Base-by-base conservation (phyloP, 306 rosid species). In the Dalbergia cultrata region DNA sequence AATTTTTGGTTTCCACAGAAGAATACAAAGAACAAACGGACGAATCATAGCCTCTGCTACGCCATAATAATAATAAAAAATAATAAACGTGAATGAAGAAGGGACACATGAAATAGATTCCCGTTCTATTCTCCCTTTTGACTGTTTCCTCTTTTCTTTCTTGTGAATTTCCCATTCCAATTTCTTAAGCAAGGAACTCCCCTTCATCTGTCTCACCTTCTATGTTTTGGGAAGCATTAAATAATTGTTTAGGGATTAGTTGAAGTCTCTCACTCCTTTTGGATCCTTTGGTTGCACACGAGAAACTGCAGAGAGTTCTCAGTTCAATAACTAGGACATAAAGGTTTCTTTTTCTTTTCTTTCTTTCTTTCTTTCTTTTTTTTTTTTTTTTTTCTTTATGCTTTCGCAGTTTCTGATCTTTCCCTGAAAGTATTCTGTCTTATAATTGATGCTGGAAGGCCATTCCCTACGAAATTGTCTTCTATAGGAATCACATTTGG, bases 381-480 rank as follows among this genome's bases (percentile, higher is more conserved):
- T 21, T 21, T 21, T 21, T 26, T 3, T 26, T 37, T 8, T 72
- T 47, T 57, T 50, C 6, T 53, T 56, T 21, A 0, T 2, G 58
- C 72, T 59, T 63, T 68, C 34, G 41, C 82, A 34, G 57, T 74
- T 83, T 81, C 74, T 77, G 17, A 47, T 53, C 50, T 26, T 26
- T 63, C 82, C 73, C 8, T 77, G 76, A 39, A 75, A 80, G 41
- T 52, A 19, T 70, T 13, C 31, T 70, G 14, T 75, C 26, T 72
- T 14, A 21, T 68, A 43, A 59, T 76, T 80, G 47, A 16, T 65
- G 11, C 50, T 70, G 9, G 49, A 78, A 54, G 31, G 67, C 18
- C 74, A 81, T 83, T 81, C 80, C 83, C 69, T 59, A 14, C 49
- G 56, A 70, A 66, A 81, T 89, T 88, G 92, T 88, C 92, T 90